Base-by-base conservation (phyloP, 495 filamentous ascomycete species). In the Aspergillus sparsus region DNA sequence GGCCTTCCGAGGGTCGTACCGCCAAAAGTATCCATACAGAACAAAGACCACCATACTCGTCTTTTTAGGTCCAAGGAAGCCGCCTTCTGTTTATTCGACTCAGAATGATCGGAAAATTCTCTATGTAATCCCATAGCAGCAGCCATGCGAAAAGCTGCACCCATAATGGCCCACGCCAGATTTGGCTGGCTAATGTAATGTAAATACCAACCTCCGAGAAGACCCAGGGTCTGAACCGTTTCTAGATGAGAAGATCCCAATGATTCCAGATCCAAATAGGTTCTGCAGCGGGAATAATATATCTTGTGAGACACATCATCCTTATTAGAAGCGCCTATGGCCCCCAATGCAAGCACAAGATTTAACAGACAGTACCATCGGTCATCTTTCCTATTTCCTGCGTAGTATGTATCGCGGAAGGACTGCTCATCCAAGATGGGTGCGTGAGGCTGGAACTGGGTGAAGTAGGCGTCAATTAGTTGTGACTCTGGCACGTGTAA, bases 121-220 rank as follows among this genome's bases (percentile, higher is more conserved):
- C 89, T 82, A 69, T 93, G 90, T 4, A 93, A 76, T 3, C 90
- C 90, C 42, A 92, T 80, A 4, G 71, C 65, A 7, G 68, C 70
- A 12, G 74, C 74, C 74, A 76, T 76, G 44, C 74, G 74, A 49
- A 76, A 46, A 11, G 74, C 68, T 5, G 66, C 68, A 3, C 74
- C 89, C 70, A 75, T 74, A 5, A 74, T 66, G 12, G 67, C 67
- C 32, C 71, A 74, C 34, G 88, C 89, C 74, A 91, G 84, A 69
- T 91, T 91, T 16, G 89, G 89, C 39, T 89, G 82, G 71, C 89
- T 89, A 63, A 88, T 83, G 69, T 90, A 92, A 72, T 92, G 89
- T 58, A 90, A 80, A 66, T 92, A 92, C 77, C 86, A 90, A 18
- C 89, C 89, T 49, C 86, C 85, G 66, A 91, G 85, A 18, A 92